phyloP scores from a whole-genome alignment of 495 filamentous ascomycete genomes.

The Tuber magnatum region DNA sequence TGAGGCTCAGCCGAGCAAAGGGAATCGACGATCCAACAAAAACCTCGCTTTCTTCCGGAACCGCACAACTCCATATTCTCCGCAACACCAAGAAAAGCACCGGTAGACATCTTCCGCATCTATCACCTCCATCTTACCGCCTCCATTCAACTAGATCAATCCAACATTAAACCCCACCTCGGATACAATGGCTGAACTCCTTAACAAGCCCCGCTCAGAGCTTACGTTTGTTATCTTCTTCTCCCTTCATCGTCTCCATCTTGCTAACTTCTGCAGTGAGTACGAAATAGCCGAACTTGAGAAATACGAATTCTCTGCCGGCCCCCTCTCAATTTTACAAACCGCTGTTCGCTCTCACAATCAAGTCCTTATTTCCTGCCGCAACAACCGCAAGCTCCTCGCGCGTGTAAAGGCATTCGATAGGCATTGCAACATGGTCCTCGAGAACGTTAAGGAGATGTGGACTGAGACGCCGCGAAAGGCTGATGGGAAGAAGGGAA shows the following conservation, averaged over 20 bases:
- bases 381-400: slow-evolving; percentile 79
- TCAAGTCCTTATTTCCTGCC: slow-evolving; percentile 83
- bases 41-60: not conserved
- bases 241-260: not conserved
- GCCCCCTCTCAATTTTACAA: slow-evolving; percentile 84
- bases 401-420: slow-evolving; percentile 82
- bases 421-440: slow-evolving; percentile 95
- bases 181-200: slow-evolving; percentile 36
- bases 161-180: not conserved
- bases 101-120: not conserved
- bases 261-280: slow-evolving; percentile 46
- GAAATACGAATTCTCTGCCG: slow-evolving; percentile 81
- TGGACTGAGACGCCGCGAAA: slow-evolving; percentile 89
- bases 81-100: not conserved
- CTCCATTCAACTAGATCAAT: not conserved
- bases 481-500: slow-evolving; percentile 70
- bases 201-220: slow-evolving; percentile 39
- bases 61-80: not conserved
- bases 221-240: slow-evolving; percentile 31
- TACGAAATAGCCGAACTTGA: slow-evolving; percentile 84
- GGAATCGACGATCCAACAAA: not conserved
- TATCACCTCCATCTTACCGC: not conserved
- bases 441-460: slow-evolving; percentile 99
- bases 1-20: not conserved
- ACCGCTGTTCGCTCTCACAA: slow-evolving; percentile 80